phyloP scores from a whole-genome alignment of 805 yeast genomes.

The Candida dajiaensis region DNA sequence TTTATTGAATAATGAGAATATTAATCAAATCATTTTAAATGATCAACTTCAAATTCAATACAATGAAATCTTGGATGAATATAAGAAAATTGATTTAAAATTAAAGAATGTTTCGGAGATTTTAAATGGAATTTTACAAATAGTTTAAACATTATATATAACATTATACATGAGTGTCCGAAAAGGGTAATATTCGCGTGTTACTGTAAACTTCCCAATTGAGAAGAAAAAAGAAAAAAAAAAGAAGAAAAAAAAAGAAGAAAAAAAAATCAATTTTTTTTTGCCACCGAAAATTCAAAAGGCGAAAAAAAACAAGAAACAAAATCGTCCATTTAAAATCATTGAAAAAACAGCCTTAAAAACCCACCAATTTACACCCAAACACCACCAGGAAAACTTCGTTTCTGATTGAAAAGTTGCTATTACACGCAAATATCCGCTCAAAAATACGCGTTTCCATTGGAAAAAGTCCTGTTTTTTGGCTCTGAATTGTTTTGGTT shows the following conservation, averaged over 20 bases:
- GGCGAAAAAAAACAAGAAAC: too few relatives aligned
- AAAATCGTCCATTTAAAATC: too few relatives aligned
- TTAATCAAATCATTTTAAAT: constrained; percentile 17
- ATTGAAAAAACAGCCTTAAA: neutral
- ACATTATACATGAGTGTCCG: too few relatives aligned
- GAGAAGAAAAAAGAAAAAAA: too few relatives aligned
- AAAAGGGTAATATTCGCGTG: too few relatives aligned
- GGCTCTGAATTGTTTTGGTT: neutral
- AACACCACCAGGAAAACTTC: neutral
- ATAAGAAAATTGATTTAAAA: neutral
- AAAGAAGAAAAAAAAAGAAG: too few relatives aligned
- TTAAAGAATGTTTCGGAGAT: constrained; percentile 2
- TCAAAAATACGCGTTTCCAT: neutral
- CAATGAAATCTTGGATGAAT: constrained; percentile 9
- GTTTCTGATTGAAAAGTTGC: neutral
- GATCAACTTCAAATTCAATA: constrained; percentile 13
- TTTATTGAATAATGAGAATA: constrained; percentile 5
- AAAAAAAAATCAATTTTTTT: too few relatives aligned
- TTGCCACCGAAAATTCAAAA: neutral
- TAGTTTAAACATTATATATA: too few relatives aligned
- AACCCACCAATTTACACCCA: neutral
- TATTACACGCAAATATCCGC: neutral
- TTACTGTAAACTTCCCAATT: too few relatives aligned
- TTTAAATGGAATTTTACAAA: constrained; percentile 3
- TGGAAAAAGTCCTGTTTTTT: neutral